Percentiles rank a stretch among this genome's conserved stretches.
These are phyloP conservation scores for Macrolepiota albuminosa DNA, from an alignment of 768 basidiomycete genomes.

Conservation along the genomic window DNA sequence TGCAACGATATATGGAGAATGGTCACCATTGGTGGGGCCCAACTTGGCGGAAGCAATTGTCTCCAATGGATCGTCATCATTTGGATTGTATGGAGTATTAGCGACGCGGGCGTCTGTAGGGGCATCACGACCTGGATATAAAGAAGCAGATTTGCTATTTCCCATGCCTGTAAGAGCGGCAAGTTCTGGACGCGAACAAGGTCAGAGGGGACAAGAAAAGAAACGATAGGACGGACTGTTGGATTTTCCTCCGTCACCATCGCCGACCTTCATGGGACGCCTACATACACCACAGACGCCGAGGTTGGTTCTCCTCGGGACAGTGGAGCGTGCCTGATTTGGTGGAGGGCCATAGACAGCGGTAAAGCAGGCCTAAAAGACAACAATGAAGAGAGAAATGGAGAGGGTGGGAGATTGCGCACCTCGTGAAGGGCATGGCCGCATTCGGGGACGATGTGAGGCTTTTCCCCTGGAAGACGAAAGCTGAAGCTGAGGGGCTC, in stretches of 20 bases:
- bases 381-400: slow-evolving; percentile 2
- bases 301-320: slow-evolving; percentile 70
- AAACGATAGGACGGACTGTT: slow-evolving; percentile 63
- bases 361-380: slow-evolving; percentile 82
- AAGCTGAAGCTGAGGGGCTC: slow-evolving; percentile 93
- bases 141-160: slow-evolving; percentile 44
- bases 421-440: slow-evolving; percentile 98
- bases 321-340: slow-evolving; percentile 44
- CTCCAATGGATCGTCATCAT: slow-evolving; percentile 84
- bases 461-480: slow-evolving; percentile 92
- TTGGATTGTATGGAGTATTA: slow-evolving; percentile 53
- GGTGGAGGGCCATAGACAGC: slow-evolving; percentile 93
- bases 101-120: slow-evolving; percentile 38
- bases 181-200: slow-evolving; percentile 54
- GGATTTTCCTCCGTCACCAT: slow-evolving; percentile 78
- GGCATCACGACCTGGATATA: slow-evolving; percentile 71
- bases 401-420: slow-evolving; percentile 16
- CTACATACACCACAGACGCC: slow-evolving; percentile 98
- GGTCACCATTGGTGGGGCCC: slow-evolving; percentile 33
- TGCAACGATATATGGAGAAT: slow-evolving; percentile 73
- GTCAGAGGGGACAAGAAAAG: slow-evolving; percentile 8
- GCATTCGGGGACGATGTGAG: slow-evolving; percentile 95
- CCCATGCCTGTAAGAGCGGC: slow-evolving; percentile 92
- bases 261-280: slow-evolving; percentile 93
- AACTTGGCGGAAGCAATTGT: slow-evolving; percentile 46